A percentile compares a stretch with the other conserved stretches of the same genome.
phyloP scores from a whole-genome alignment of 2,329 filamentous ascomycete species.

The Didymella arachidicola region DNA sequence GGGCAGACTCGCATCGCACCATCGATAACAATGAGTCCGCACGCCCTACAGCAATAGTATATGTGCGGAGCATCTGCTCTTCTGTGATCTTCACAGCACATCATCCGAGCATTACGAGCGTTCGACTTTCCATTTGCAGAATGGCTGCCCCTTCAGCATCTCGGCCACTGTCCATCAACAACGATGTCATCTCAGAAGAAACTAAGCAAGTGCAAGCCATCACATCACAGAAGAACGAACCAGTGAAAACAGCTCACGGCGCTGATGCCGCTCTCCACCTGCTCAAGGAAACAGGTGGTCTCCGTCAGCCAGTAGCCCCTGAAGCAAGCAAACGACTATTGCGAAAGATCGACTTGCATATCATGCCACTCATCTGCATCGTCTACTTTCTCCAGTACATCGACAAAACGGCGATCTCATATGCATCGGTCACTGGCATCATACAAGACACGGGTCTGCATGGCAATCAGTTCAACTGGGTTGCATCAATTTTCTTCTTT shows the following conservation, averaged over 20 bases:
- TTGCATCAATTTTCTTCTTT: not conserved
- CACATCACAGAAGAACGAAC: not conserved
- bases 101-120: not conserved
- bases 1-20: not conserved
- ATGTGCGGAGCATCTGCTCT: not conserved
- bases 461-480: not conserved
- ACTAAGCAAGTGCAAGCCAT: not conserved
- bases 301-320: constrained; percentile 11
- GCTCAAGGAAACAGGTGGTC: constrained; percentile 14
- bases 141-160: constrained; percentile 3
- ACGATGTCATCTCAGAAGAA: not conserved
- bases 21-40: not conserved
- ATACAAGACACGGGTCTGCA: constrained; percentile 55
- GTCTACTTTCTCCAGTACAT: constrained; percentile 64
- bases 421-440: constrained; percentile 64
- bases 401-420: constrained; percentile 61
- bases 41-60: not conserved
- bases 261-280: constrained; percentile 24
- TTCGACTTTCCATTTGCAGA: not conserved
- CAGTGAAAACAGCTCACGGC: not conserved
- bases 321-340: constrained; percentile 15
- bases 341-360: constrained; percentile 57
- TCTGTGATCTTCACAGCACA: not conserved
- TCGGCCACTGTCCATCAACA: not conserved
- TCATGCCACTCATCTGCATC: constrained; percentile 59